Conservation (phyloP, 148 eudicot species). For the Amaranthus cruentus region DNA sequence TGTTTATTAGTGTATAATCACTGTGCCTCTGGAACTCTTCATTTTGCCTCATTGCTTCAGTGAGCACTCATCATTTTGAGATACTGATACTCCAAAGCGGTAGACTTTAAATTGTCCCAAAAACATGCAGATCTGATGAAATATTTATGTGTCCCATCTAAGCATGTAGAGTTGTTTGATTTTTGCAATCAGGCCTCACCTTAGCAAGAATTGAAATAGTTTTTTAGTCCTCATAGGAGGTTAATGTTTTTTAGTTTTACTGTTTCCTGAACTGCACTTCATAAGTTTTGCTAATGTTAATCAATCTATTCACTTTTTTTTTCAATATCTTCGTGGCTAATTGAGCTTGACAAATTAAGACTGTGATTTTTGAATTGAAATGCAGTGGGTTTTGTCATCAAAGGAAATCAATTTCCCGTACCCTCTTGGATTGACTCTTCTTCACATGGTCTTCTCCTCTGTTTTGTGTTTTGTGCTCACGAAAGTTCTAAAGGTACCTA, state of each 20-base stretch:
- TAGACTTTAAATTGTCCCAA: background rate
- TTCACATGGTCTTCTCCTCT: conserved; percentile 98
- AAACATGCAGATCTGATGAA: background rate
- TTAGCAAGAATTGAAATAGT: background rate
- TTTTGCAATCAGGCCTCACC: background rate
- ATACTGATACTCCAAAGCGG: background rate
- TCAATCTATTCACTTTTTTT: background rate
- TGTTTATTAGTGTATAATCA: background rate
- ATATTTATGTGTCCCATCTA: background rate
- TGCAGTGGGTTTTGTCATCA: conserved; percentile 99
- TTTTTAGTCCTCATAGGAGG: background rate
- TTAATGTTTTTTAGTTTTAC: no score
- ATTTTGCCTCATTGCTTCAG: background rate
- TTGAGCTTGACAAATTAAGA: background rate
- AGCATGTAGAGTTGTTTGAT: background rate
- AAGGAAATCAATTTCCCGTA: conserved; percentile 97
- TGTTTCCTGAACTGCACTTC: no score
- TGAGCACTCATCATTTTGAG: no score
- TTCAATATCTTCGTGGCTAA: background rate
- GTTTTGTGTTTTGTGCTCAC: conserved; percentile 82
- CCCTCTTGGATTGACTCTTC: conserved; percentile 94
- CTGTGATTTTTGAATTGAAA: conserved; percentile 4
- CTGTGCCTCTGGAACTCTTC: background rate
- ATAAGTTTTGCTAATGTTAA: background rate
- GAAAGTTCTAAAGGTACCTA: conserved; percentile 76